Conservation (phyloP, 257 asterid genomes). For the Rhazya stricta region DNA sequence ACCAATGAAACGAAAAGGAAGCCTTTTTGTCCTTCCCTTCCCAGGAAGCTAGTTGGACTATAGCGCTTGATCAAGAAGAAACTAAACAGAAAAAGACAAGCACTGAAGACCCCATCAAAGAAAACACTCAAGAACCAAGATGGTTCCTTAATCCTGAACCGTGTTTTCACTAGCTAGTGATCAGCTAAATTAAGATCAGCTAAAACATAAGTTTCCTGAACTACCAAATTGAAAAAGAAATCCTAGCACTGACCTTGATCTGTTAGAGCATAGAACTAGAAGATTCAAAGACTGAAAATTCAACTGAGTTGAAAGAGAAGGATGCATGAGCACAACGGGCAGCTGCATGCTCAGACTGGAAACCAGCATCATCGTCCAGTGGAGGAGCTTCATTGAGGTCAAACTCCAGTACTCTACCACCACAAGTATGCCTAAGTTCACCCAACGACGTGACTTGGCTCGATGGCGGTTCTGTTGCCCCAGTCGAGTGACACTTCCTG, state of each 20-base stretch:
- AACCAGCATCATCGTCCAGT: constrained; percentile 19
- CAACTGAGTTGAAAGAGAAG: constrained; percentile 15
- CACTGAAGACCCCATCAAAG: constrained; percentile 16
- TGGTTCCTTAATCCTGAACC: constrained; percentile 8
- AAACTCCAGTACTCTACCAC: constrained; percentile 24
- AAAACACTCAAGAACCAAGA: constrained; percentile 20
- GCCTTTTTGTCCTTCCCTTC: constrained; percentile 13
- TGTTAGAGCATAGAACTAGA: constrained; percentile 4
- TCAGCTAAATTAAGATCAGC: background rate
- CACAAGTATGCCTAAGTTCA: constrained; percentile 19
- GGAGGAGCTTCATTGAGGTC: constrained; percentile 56
- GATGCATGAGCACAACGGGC: constrained; percentile 10
- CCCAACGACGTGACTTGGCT: constrained; percentile 5
- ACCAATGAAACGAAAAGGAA: constrained; percentile 2
- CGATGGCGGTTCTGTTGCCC: constrained; percentile 5
- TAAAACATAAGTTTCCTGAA: background rate
- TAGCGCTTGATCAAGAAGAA: constrained; percentile 22
- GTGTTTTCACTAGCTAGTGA: background rate
- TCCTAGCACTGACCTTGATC: background rate
- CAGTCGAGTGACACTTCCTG: constrained; percentile 16
- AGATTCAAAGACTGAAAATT: constrained; percentile 12
- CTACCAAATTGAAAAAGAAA: background rate
- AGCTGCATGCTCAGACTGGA: constrained; percentile 5
- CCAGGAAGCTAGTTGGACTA: constrained; percentile 21
- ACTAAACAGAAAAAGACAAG: constrained; percentile 17